Conservation (phyloP, 2,329 filamentous ascomycete genomes). For the Fusarium sp. region DNA sequence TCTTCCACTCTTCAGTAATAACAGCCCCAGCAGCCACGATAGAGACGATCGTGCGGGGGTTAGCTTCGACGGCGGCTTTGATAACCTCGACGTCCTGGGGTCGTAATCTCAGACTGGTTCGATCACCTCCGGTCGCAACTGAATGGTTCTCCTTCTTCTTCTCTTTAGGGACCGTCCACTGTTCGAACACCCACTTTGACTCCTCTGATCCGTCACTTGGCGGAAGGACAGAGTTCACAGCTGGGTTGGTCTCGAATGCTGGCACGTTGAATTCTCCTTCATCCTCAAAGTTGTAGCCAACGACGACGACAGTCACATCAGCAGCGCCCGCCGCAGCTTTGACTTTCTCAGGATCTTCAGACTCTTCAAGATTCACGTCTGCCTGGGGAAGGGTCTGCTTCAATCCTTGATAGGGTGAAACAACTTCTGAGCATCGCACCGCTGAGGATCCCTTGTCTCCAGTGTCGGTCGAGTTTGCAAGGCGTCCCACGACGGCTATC, state of each 20-base stretch:
- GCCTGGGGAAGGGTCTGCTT: background rate
- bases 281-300: constrained; percentile 30
- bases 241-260: constrained; percentile 12
- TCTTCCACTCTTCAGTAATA: constrained; percentile 36
- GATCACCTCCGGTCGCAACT: constrained; percentile 32
- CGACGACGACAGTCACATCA: constrained; percentile 30
- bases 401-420: constrained; percentile 23
- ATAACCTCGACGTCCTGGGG: constrained; percentile 30
- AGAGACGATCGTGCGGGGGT: constrained; percentile 17
- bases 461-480: constrained; percentile 26
- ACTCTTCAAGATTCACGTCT: constrained; percentile 13
- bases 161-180: background rate
- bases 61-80: constrained; percentile 10
- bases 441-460: constrained; percentile 35
- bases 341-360: background rate
- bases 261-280: constrained; percentile 36
- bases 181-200: background rate
- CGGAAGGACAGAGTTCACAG: constrained; percentile 7
- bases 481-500: constrained; percentile 30
- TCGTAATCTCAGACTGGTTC: constrained; percentile 17
- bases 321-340: background rate
- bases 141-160: constrained; percentile 15
- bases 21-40: constrained; percentile 34
- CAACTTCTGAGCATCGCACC: constrained; percentile 18
- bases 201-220: background rate